A percentile compares a stretch with the other conserved stretches of the same genome.
Conservation (phyloP, 1,284 basidiomycete species). For the Caloboletus inedulis region DNA sequence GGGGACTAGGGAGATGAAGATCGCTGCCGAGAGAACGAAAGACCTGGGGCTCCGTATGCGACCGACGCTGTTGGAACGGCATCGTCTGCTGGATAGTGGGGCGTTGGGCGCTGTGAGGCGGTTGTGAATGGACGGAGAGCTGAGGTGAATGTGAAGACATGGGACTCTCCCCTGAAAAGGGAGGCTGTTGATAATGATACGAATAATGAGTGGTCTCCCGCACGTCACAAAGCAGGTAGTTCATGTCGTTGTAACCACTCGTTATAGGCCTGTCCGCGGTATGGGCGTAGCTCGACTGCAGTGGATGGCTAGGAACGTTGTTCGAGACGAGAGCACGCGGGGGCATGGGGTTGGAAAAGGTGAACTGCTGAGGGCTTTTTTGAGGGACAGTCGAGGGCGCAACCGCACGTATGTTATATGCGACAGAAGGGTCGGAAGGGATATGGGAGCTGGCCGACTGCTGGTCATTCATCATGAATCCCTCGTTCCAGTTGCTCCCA, state of each 20-base stretch:
- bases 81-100: conserved; percentile 28
- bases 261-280: conserved; percentile 32
- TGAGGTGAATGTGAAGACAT: conserved; percentile 36
- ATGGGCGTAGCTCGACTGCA: conserved; percentile 33
- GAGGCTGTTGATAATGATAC: conserved; percentile 35
- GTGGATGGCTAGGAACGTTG: conserved; percentile 26
- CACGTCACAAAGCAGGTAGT: conserved; percentile 34
- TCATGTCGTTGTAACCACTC: conserved; percentile 37
- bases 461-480: conserved; percentile 52
- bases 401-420: conserved; percentile 39
- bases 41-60: conserved; percentile 32
- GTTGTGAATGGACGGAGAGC: conserved; percentile 33
- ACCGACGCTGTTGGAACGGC: conserved; percentile 34
- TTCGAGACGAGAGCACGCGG: conserved; percentile 31
- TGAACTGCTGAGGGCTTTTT: conserved; percentile 36
- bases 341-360: conserved; percentile 33
- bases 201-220: conserved; percentile 36
- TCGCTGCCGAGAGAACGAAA: conserved; percentile 33
- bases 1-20: conserved; percentile 34
- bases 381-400: conserved; percentile 30
- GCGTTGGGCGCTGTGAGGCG: conserved; percentile 30
- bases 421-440: conserved; percentile 39
- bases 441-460: conserved; percentile 36
- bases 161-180: conserved; percentile 34
- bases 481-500: conserved; percentile 53